Evolutionary conservation across 2,329 filamentous ascomycete genomes (phyloP), one percentile per base, ranked within the genome.

Genomic region (Colletotrichum tropicale): DNA sequence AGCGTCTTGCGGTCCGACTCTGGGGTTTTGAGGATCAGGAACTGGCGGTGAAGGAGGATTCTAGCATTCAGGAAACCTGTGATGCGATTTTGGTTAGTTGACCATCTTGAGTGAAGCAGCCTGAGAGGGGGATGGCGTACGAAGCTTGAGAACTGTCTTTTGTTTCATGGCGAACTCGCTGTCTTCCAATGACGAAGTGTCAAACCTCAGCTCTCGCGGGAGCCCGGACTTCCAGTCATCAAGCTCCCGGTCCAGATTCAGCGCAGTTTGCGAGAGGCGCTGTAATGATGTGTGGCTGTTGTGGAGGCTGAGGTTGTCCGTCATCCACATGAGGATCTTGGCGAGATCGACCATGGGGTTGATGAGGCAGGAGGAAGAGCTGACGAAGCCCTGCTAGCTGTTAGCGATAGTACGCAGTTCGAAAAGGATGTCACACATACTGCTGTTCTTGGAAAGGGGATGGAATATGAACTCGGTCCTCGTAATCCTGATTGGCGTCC

Each of bases 261-360:
- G 26, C 2, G 74, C 74, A 4, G 70, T 76, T 26, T 76, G 74
- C 13, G 74, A 76, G 5, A 76, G 43, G 28, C 74, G 43, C 15
- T 73, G 70, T 28, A 76, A 30, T 5, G 74, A 73, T 8, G 56
- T 69, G 48, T 76, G 74, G 58, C 64, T 76, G n/a, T 60, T 73
- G 28, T 76, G 74, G 0, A 74, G 32, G 21, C 70, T 73, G 4
- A 73, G 21, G 43, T 76, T 76, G 65, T 76, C 74, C 56, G 74
- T 76, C 74, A 76, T 76, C 71, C 71, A 74, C 66, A 76, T 76
- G 8, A 76, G 61, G 5, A 76, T 76, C 66, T 74, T 76, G 66
- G 74, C 66, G 7, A 76, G 21, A 2, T 76, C 71, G n/a, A 76
- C 74, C 71, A 76, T 76, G 9, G 66, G 71, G 21, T 76, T 76